Percentiles rank a stretch among this genome's conserved stretches.
Evolutionary conservation across 2,329 filamentous ascomycete species (phyloP).

Genomic region (Aspergillus sp.): DNA sequence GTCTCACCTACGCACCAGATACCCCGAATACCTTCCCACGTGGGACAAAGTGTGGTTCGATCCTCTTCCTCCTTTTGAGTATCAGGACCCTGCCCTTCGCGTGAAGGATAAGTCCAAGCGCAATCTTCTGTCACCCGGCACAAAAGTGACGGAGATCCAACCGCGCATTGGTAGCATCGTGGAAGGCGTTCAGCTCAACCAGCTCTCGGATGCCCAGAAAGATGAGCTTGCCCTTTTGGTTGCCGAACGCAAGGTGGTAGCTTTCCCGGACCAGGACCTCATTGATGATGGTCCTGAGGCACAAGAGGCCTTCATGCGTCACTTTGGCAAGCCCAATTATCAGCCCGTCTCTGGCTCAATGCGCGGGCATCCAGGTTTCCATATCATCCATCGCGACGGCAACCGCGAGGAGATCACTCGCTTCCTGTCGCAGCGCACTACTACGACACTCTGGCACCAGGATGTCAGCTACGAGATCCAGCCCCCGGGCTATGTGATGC

Average conservation of each 20-base stretch:
- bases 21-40: slow-evolving; percentile 50
- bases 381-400: slow-evolving; percentile 50
- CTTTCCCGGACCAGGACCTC: slow-evolving; percentile 56
- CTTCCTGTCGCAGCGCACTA: slow-evolving; percentile 47
- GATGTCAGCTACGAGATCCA: slow-evolving; percentile 54
- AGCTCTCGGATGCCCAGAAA: slow-evolving; percentile 50
- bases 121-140: slow-evolving; percentile 36
- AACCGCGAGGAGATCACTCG: slow-evolving; percentile 47
- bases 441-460: slow-evolving; percentile 53
- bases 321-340: slow-evolving; percentile 51
- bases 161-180: slow-evolving; percentile 47
- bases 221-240: slow-evolving; percentile 65
- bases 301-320: slow-evolving; percentile 48
- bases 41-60: slow-evolving; percentile 53
- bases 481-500: slow-evolving; percentile 50
- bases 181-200: slow-evolving; percentile 51
- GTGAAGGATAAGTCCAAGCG: slow-evolving; percentile 43
- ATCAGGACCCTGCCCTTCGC: slow-evolving; percentile 50
- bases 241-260: slow-evolving; percentile 63
- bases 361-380: slow-evolving; percentile 47
- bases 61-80: slow-evolving; percentile 48
- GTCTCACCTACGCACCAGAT: slow-evolving; percentile 41
- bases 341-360: slow-evolving; percentile 49
- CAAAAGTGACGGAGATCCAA: slow-evolving; percentile 43
- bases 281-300: slow-evolving; percentile 47